Percentiles rank a stretch among this genome's conserved stretches.
These are phyloP conservation scores for Kernera saxatilis DNA, from an alignment of 345 rosid genomes.

Conservation along the genomic window DNA sequence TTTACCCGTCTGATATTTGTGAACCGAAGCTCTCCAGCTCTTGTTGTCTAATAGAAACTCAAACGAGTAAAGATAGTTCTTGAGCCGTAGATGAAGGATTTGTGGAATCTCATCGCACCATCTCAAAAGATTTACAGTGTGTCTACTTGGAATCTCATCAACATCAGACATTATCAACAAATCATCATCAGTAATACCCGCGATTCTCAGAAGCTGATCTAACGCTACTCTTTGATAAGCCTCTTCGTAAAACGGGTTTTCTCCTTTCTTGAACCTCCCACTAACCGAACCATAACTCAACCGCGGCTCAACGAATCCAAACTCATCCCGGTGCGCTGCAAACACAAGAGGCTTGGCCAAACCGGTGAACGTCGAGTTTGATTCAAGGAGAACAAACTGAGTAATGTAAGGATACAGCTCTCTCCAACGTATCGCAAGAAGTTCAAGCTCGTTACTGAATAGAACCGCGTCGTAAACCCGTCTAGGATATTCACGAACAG, in stretches of 20 bases:
- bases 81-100: slow-evolving; percentile 52
- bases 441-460: slow-evolving; percentile 64
- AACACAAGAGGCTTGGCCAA: slow-evolving; percentile 49
- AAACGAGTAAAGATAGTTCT: slow-evolving; percentile 64
- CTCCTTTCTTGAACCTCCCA: slow-evolving; percentile 58
- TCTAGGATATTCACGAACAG: slow-evolving; percentile 63
- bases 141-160: slow-evolving; percentile 65
- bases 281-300: slow-evolving; percentile 57
- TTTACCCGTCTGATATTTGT: slow-evolving; percentile 45
- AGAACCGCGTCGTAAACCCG: slow-evolving; percentile 69
- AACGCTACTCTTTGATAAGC: slow-evolving; percentile 67
- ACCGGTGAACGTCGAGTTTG: slow-evolving; percentile 70
- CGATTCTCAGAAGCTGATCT: slow-evolving; percentile 57
- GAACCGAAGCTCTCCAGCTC: slow-evolving; percentile 81
- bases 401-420: slow-evolving; percentile 63
- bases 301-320: slow-evolving; percentile 52
- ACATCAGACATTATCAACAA: slow-evolving; percentile 72
- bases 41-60: slow-evolving; percentile 59
- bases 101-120: slow-evolving; percentile 67
- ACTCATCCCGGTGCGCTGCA: slow-evolving; percentile 42
- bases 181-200: slow-evolving; percentile 68
- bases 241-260: slow-evolving; percentile 64
- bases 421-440: slow-evolving; percentile 57
- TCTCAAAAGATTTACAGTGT: slow-evolving; percentile 61
- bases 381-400: slow-evolving; percentile 64